phyloP scores from a whole-genome alignment of 2,329 filamentous ascomycete genomes.

The Phymatotrichopsis omnivora region DNA sequence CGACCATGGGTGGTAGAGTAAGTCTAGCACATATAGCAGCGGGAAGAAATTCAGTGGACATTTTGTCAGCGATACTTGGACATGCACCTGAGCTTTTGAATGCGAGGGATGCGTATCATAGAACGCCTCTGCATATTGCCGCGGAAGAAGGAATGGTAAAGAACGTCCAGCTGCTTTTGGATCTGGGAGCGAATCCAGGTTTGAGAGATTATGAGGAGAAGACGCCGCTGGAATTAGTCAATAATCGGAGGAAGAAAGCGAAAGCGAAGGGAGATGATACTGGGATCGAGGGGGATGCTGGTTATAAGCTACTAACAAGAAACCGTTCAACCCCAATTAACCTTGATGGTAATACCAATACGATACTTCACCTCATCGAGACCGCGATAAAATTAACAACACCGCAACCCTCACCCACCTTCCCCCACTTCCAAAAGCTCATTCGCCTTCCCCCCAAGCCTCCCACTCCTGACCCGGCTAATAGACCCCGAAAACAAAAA shows the following conservation, averaged over 20 bases:
- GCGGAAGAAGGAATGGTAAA: constrained; percentile 1
- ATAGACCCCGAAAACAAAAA: no score
- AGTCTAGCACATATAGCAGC: constrained; percentile 7
- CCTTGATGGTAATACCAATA: background rate
- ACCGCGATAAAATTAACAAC: background rate
- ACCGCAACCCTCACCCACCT: no score
- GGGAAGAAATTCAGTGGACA: background rate
- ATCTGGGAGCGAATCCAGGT: background rate
- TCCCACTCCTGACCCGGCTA: no score
- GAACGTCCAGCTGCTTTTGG: constrained; percentile 2
- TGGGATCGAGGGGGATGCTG: background rate
- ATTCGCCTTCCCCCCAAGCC: no score
- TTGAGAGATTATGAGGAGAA: constrained; percentile 1
- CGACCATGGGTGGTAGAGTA: background rate
- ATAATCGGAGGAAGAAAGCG: background rate
- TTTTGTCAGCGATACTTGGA: background rate
- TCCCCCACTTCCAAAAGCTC: no score
- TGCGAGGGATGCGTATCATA: constrained; percentile 5
- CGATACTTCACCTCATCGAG: background rate
- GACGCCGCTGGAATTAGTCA: background rate
- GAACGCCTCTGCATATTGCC: constrained; percentile 8
- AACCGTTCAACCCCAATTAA: background rate
- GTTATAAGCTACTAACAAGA: constrained; percentile 5
- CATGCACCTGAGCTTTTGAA: background rate
- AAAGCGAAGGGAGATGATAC: background rate